Percentiles rank a stretch among this genome's conserved stretches.
phyloP scores from a whole-genome alignment of 2,329 filamentous ascomycete genomes.

The Fusarium domesticum region DNA sequence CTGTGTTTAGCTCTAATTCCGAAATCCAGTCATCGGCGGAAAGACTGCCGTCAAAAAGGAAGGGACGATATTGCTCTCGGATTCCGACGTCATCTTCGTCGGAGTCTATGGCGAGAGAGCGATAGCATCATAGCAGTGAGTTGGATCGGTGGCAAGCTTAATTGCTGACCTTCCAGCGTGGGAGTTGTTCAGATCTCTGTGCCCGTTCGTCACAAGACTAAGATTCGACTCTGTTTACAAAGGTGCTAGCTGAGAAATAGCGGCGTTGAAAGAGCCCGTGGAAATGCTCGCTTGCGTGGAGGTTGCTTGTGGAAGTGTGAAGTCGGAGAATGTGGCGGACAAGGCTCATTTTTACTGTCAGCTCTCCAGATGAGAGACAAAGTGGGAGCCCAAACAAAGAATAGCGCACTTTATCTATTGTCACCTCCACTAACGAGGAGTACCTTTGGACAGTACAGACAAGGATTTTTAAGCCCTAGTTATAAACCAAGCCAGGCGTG shows the following conservation, averaged over 20 bases:
- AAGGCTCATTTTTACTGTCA: background rate
- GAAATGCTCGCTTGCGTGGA: background rate
- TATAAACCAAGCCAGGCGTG: background rate
- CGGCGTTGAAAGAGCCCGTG: background rate
- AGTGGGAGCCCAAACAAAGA: background rate
- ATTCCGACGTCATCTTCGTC: slow-evolving; percentile 46
- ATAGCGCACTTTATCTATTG: background rate
- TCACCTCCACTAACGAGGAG: background rate
- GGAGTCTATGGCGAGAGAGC: slow-evolving; percentile 42
- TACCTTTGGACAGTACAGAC: slow-evolving; percentile 1
- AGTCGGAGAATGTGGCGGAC: background rate
- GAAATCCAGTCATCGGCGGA: slow-evolving; percentile 53
- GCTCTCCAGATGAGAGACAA: background rate
- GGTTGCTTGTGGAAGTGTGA: background rate
- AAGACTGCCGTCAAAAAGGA: slow-evolving; percentile 43
- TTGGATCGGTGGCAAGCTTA: slow-evolving; percentile 20
- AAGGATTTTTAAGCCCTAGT: slow-evolving; percentile 1
- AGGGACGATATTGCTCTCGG: slow-evolving; percentile 54
- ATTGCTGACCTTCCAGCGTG: slow-evolving; percentile 22
- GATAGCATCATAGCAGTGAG: slow-evolving; percentile 19
- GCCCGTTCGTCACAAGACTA: slow-evolving; percentile 17
- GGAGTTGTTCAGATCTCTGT: slow-evolving; percentile 36
- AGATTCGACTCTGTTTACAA: background rate
- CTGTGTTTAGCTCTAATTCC: slow-evolving; percentile 53
- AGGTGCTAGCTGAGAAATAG: background rate